Percentiles rank a stretch among this genome's conserved stretches.
These are phyloP conservation scores for Clonostachys sp. DNA, from an alignment of 2,329 filamentous ascomycete species.

Conservation along the genomic window DNA sequence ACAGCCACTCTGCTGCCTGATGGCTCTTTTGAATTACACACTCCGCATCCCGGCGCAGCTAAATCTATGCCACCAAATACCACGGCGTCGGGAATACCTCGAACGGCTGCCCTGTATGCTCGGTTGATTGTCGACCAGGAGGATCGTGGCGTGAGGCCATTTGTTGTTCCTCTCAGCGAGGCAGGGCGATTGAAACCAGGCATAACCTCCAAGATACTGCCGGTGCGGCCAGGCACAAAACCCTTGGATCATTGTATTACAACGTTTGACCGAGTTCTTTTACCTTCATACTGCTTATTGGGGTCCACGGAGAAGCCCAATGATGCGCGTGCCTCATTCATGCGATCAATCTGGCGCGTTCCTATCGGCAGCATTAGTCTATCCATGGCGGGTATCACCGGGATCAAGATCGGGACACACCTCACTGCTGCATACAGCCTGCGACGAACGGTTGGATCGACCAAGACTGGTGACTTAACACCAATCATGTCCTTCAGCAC, in stretches of 20 bases:
- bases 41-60: slow-evolving; percentile 18
- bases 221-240: slow-evolving; percentile 17
- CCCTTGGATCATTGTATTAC: slow-evolving; percentile 23
- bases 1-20: slow-evolving; percentile 23
- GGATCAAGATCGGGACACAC: background rate
- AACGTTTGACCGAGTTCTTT: slow-evolving; percentile 20
- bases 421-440: background rate
- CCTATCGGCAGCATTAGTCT: slow-evolving; percentile 15
- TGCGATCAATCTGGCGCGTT: slow-evolving; percentile 15
- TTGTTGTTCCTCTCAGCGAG: slow-evolving; percentile 20
- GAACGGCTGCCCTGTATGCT: slow-evolving; percentile 24
- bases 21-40: slow-evolving; percentile 24
- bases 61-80: slow-evolving; percentile 21
- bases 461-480: background rate
- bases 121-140: slow-evolving; percentile 16
- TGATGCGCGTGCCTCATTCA: slow-evolving; percentile 16
- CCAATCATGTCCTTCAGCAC: slow-evolving; percentile 15
- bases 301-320: slow-evolving; percentile 8
- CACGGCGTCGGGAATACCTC: slow-evolving; percentile 12
- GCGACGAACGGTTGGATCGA: background rate
- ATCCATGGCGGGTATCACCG: slow-evolving; percentile 9
- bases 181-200: slow-evolving; percentile 16
- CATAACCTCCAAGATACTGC: slow-evolving; percentile 15
- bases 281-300: slow-evolving; percentile 16
- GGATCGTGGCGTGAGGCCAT: slow-evolving; percentile 17